Evolutionary conservation across 140 eudicot genomes (phyloP).

Genomic region (Stevia rebaudiana): DNA sequence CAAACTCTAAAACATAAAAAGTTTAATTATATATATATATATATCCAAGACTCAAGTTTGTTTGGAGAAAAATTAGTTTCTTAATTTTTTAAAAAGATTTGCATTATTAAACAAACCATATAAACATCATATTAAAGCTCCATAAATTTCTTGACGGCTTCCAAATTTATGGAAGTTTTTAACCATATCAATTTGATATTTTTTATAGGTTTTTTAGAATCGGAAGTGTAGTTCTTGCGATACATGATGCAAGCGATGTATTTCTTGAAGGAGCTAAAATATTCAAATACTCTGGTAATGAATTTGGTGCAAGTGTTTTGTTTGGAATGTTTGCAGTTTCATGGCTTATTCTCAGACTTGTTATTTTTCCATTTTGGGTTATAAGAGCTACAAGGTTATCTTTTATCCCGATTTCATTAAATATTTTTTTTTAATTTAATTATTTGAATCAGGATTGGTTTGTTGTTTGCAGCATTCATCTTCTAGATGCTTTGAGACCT

Average conservation of each 20-base stretch:
- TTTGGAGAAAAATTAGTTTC: not conserved
- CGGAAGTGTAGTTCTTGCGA: conserved; percentile 68
- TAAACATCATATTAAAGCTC: not conserved
- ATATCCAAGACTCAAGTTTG: not conserved
- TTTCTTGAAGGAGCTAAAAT: conserved; percentile 89
- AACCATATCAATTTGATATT: not conserved
- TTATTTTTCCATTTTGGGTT: conserved; percentile 86
- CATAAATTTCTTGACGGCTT: no score
- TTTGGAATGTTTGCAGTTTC: conserved; percentile 91
- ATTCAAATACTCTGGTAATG: conserved; percentile 76
- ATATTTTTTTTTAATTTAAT: not conserved
- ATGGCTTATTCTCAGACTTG: conserved; percentile 73
- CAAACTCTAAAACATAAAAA: not conserved
- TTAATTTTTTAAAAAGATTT: not conserved
- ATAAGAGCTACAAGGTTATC: conserved; percentile 68
- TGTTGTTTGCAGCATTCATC: conserved; percentile 46
- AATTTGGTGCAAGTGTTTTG: conserved; percentile 71
- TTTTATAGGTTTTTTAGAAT: conserved; percentile 67
- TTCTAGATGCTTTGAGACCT: conserved; percentile 46
- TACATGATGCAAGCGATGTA: conserved; percentile 94
- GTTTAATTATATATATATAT: not conserved
- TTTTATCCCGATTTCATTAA: conserved; percentile 2
- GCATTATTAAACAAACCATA: not conserved
- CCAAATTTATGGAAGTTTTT: not conserved
- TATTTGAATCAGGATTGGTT: not conserved